Conservation (phyloP, 1,139 yeast genomes). For the Pichia sp. region DNA sequence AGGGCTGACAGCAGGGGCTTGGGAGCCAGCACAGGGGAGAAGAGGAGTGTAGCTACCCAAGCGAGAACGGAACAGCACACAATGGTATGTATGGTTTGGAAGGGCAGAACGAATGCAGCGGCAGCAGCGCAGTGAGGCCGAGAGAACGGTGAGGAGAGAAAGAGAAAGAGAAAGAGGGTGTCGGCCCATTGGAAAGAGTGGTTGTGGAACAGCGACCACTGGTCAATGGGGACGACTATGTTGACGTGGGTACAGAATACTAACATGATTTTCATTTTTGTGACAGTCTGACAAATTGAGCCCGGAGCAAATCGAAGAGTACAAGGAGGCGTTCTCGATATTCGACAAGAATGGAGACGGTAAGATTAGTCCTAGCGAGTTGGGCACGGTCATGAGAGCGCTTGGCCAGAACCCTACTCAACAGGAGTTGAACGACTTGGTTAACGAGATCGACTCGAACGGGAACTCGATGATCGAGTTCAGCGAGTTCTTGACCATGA, state of each 20-base stretch:
- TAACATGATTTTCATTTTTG: neutral
- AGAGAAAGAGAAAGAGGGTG: neutral
- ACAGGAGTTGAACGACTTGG: constrained; percentile 91
- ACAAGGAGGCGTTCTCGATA: constrained; percentile 94
- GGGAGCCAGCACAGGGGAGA: neutral
- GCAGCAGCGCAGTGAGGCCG: neutral
- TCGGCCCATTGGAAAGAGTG: neutral
- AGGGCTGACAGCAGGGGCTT: neutral
- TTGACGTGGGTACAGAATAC: neutral
- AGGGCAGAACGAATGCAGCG: neutral
- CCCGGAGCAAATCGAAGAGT: constrained; percentile 93
- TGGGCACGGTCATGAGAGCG: constrained; percentile 98
- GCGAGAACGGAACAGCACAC: neutral
- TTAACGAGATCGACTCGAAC: constrained; percentile 93
- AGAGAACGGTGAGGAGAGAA: neutral
- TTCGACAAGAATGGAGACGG: constrained; percentile 97
- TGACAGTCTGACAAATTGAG: constrained; percentile 51
- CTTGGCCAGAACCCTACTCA: constrained; percentile 96
- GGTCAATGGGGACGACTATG: neutral
- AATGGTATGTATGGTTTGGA: constrained; percentile 4
- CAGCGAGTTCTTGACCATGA: constrained; percentile 63
- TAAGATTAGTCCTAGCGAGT: constrained; percentile 87
- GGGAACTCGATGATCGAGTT: constrained; percentile 94
- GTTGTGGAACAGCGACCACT: neutral
- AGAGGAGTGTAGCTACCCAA: neutral